These are phyloP conservation scores for Exophiala mesophila DNA, from an alignment of 2,329 filamentous ascomycete genomes.

Conservation along the genomic window DNA sequence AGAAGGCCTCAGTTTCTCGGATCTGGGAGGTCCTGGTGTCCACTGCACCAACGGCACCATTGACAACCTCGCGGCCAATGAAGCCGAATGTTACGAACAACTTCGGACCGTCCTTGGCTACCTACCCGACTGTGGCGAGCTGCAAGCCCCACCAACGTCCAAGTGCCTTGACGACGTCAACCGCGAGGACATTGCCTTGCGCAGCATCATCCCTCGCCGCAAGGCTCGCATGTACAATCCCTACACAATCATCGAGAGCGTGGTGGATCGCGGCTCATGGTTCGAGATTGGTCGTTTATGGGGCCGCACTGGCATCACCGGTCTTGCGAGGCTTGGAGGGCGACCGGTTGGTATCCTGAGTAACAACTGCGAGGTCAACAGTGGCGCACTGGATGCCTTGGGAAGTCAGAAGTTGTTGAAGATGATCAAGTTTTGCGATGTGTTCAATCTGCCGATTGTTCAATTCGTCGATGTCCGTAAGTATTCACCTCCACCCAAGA, in stretches of 20 bases:
- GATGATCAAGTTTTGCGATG: constrained; percentile 59
- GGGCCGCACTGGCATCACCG: constrained; percentile 58
- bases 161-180: constrained; percentile 46
- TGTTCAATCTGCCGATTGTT: constrained; percentile 60
- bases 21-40: constrained; percentile 57
- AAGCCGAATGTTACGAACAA: constrained; percentile 58
- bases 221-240: constrained; percentile 58
- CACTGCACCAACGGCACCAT: constrained; percentile 64
- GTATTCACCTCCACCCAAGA: constrained; percentile 23
- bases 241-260: constrained; percentile 51
- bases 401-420: constrained; percentile 58
- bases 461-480: constrained; percentile 59
- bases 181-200: constrained; percentile 46
- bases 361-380: constrained; percentile 57
- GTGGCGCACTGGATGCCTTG: constrained; percentile 56
- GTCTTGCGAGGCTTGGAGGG: constrained; percentile 55
- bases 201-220: constrained; percentile 55
- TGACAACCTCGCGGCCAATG: constrained; percentile 58
- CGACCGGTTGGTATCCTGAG: constrained; percentile 57
- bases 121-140: constrained; percentile 53
- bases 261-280: constrained; percentile 54
- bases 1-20: constrained; percentile 54
- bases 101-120: constrained; percentile 53
- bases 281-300: constrained; percentile 62
- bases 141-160: constrained; percentile 48